A percentile compares a stretch with the other conserved stretches of the same genome.
These are phyloP conservation scores for Pyrenochaeta sp. DNA, from an alignment of 2,329 filamentous ascomycete genomes.

Conservation along the genomic window DNA sequence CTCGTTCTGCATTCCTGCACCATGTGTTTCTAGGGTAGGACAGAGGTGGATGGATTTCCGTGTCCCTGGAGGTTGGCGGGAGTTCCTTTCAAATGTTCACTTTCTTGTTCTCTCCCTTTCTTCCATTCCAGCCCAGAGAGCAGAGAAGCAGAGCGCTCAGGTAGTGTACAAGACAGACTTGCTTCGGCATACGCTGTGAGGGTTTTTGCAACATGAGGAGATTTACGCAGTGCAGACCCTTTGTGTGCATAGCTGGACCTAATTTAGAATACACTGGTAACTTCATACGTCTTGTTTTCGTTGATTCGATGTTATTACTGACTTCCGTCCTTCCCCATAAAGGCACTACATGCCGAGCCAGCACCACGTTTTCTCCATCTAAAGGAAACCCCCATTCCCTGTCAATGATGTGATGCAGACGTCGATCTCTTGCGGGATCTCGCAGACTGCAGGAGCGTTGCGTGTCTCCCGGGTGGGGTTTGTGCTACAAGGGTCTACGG, in stretches of 20 bases:
- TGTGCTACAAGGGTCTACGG: not conserved
- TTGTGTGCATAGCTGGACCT: conserved; percentile 44
- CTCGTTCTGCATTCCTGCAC: conserved; percentile 18
- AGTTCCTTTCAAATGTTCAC: conserved; percentile 12
- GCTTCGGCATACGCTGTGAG: conserved; percentile 38
- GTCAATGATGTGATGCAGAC: conserved; percentile 22
- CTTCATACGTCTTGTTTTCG: conserved; percentile 14
- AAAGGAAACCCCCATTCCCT: conserved; percentile 1
- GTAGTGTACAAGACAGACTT: conserved; percentile 22
- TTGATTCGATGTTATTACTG: not conserved
- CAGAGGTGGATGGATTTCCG: conserved; percentile 13
- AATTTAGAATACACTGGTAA: conserved; percentile 35
- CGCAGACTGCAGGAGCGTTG: conserved; percentile 7
- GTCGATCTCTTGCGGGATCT: conserved; percentile 1
- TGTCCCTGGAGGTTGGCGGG: conserved; percentile 8
- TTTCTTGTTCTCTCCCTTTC: conserved; percentile 17
- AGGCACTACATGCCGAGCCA: not conserved
- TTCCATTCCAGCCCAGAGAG: conserved; percentile 5
- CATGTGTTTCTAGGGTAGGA: conserved; percentile 20
- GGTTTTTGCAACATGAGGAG: conserved; percentile 22
- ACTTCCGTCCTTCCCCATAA: not conserved
- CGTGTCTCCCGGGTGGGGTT: conserved; percentile 17
- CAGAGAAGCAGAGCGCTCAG: conserved; percentile 10
- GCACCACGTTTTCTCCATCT: not conserved
- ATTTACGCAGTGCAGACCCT: conserved; percentile 30